Base-by-base conservation (phyloP, 2,329 filamentous ascomycete species). In the Coniella lustricola region DNA sequence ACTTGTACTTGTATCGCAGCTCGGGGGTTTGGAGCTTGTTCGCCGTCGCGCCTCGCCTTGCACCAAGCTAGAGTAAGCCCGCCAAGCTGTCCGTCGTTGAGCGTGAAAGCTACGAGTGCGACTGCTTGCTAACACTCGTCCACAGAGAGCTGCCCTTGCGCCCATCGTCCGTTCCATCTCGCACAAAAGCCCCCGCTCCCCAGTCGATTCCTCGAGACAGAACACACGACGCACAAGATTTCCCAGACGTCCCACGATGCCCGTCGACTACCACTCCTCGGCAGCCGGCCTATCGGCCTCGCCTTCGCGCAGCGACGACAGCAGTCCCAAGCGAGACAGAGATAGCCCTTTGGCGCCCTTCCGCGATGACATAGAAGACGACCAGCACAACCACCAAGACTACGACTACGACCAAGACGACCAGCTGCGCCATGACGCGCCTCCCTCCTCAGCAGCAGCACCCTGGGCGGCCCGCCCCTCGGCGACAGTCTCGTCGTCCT, bases 221-320 rank as follows among this genome's bases (percentile, higher is more conserved):
- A 10, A 29, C 25, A 29, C 5, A 29, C 25, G 10, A 10, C 47
- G 44, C 37, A 41, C 38, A 41, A 32, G 47, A 40, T 25, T 22
- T 41, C 32, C 41, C 29, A 25, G 36, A 38, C 20, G 16, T 16
- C 40, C 29, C 48, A 32, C 49, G 31, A 79, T 79, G 75, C 72
- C 74, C 31, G 69, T 70, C 57, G 71, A 78, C 64, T 74, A 75
- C 62, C 61, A 64, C 39, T 72, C 73, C 50, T 66, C 74, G 51
- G 74, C 73, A 48, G 72, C 69, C 57, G 72, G 70, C 39, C 71
- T 76, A 33, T 68, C 73, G 51, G 61, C 76, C 46, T 67, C 69
- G 22, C 63, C 67, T 3, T 59, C 59, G 32, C 57, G 61, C 31
- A 34, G 2, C 13, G 58, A 59, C 38, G 25, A 29, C 25, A 5